A percentile compares a stretch with the other conserved stretches of the same genome.
These are phyloP conservation scores for Mimosa bimucronata DNA, from an alignment of 306 rosid genomes.

Conservation along the genomic window DNA sequence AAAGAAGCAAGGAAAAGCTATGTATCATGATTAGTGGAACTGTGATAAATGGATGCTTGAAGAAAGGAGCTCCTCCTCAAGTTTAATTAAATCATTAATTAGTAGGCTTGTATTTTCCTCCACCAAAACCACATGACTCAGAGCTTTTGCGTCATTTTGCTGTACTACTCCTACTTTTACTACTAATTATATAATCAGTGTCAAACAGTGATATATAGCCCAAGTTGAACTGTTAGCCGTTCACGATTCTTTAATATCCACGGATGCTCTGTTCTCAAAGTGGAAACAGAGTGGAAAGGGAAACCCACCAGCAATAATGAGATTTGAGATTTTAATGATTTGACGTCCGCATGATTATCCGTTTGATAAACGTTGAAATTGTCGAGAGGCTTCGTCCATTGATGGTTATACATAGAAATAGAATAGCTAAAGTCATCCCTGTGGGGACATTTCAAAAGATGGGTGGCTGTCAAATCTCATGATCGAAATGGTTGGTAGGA, in stretches of 20 bases:
- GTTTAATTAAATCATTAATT: not conserved
- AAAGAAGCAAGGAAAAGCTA: conserved; percentile 44
- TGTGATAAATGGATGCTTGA: conserved; percentile 1
- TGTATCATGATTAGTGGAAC: conserved; percentile 37
- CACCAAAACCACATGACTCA: not conserved
- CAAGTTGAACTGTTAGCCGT: not conserved
- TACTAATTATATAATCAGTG: not conserved
- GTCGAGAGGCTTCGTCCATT: too few relatives aligned
- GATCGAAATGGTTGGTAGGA: too few relatives aligned
- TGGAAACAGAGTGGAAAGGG: not conserved
- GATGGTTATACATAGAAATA: too few relatives aligned
- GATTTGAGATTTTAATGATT: conserved; percentile 1
- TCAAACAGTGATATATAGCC: not conserved
- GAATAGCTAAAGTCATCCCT: too few relatives aligned
- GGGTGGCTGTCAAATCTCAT: too few relatives aligned
- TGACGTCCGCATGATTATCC: not conserved
- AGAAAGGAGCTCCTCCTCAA: not conserved
- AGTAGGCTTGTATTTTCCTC: not conserved
- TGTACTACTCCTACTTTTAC: not conserved
- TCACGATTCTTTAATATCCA: not conserved
- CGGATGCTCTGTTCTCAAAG: not conserved
- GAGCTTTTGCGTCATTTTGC: not conserved
- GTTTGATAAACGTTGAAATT: too few relatives aligned
- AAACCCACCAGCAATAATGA: not conserved
- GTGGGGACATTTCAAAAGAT: too few relatives aligned